Percentiles rank a stretch among this genome's conserved stretches.
Evolutionary conservation across 1,284 basidiomycete genomes (phyloP).

Genomic region (Sporisorium graminicola): DNA sequence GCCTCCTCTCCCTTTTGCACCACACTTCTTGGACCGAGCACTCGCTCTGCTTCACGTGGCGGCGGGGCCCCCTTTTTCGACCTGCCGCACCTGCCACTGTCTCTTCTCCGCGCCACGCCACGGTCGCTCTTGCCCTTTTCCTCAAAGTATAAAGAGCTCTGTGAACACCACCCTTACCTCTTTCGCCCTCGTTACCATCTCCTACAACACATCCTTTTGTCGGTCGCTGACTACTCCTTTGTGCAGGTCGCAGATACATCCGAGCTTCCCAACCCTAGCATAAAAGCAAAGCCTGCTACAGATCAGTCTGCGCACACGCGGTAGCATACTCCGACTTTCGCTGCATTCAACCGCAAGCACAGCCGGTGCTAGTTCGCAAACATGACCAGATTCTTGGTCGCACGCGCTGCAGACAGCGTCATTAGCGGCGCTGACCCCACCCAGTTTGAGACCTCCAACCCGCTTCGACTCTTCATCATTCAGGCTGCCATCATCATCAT

Average conservation of each 20-base stretch:
- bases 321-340: conserved; percentile 1
- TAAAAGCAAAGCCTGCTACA: neutral
- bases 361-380: neutral
- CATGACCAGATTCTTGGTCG: conserved; percentile 33
- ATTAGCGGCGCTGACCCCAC: conserved; percentile 79
- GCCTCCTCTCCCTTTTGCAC: neutral
- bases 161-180: neutral
- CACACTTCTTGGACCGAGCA: neutral
- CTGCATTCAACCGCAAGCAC: neutral
- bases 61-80: conserved; percentile 1
- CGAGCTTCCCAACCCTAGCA: neutral
- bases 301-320: neutral
- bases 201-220: neutral
- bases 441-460: conserved; percentile 76
- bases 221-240: neutral
- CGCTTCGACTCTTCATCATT: conserved; percentile 85
- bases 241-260: conserved; percentile 14
- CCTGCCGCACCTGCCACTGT: neutral
- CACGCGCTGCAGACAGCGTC: conserved; percentile 69
- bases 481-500: conserved; percentile 76
- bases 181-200: neutral
- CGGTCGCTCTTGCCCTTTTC: neutral
- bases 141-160: neutral
- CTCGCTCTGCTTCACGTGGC: conserved; percentile 1
- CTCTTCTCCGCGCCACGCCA: neutral